phyloP scores from a whole-genome alignment of 1,139 yeast genomes.

The Chernovozyma aurita region DNA sequence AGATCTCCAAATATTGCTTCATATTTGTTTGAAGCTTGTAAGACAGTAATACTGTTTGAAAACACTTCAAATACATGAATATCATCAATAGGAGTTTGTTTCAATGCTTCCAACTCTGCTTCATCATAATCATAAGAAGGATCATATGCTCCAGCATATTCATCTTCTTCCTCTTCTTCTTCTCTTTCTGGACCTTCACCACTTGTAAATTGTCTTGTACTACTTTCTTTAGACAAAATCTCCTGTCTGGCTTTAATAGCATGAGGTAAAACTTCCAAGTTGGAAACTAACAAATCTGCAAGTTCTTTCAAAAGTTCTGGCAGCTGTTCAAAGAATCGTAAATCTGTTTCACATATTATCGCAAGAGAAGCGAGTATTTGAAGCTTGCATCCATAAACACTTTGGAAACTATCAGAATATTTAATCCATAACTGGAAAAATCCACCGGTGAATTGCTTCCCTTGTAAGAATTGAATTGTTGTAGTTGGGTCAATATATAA shows the following conservation, averaged over 20 bases:
- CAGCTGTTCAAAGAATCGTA: conserved; percentile 19
- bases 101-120: conserved; percentile 52
- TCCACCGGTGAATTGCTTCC: conserved; percentile 30
- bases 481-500: conserved; percentile 36
- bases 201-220: conserved; percentile 21
- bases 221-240: conserved; percentile 34
- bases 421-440: conserved; percentile 49
- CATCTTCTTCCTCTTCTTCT: conserved; percentile 23
- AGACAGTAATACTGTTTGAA: conserved; percentile 22
- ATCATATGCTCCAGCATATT: conserved; percentile 24
- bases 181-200: conserved; percentile 25
- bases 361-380: conserved; percentile 43
- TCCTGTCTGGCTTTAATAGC: conserved; percentile 46
- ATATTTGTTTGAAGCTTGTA: conserved; percentile 33
- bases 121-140: conserved; percentile 47
- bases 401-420: conserved; percentile 43
- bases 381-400: conserved; percentile 54
- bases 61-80: conserved; percentile 45
- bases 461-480: conserved; percentile 34
- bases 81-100: conserved; percentile 48
- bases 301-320: conserved; percentile 40
- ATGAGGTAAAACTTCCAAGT: conserved; percentile 42
- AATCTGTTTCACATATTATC: conserved; percentile 23
- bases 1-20: conserved; percentile 36
- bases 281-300: conserved; percentile 36